phyloP scores from a whole-genome alignment of 1,284 basidiomycete genomes.

The Leccinum pachyderme region DNA sequence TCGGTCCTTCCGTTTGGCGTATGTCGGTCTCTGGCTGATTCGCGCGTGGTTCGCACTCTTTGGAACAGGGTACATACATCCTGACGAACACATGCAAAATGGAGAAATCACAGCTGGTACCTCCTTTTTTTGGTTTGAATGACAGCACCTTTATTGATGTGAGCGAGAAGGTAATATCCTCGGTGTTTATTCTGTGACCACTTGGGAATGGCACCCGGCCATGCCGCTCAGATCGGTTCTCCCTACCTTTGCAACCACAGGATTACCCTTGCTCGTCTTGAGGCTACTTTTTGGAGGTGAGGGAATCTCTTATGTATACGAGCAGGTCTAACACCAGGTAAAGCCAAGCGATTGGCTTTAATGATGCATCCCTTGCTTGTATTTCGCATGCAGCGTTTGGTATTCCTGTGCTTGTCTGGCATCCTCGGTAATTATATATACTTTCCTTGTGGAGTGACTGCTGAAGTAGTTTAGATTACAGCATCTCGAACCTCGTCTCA shows the following conservation, averaged over 20 bases:
- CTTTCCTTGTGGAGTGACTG: neutral
- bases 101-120: constrained; percentile 41
- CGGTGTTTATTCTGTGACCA: constrained; percentile 27
- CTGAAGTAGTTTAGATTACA: constrained; percentile 31
- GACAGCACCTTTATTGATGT: constrained; percentile 9
- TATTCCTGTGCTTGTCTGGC: constrained; percentile 34
- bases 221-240: constrained; percentile 39
- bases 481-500: constrained; percentile 27
- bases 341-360: constrained; percentile 11
- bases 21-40: constrained; percentile 28
- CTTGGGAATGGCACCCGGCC: constrained; percentile 40
- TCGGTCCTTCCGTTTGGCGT: constrained; percentile 17
- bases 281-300: constrained; percentile 26
- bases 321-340: constrained; percentile 9
- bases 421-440: constrained; percentile 31
- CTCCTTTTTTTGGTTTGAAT: constrained; percentile 2
- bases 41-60: constrained; percentile 35
- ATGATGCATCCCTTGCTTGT: constrained; percentile 22
- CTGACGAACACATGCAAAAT: constrained; percentile 44
- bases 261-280: constrained; percentile 29
- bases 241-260: constrained; percentile 36
- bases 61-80: constrained; percentile 41
- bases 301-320: constrained; percentile 10
- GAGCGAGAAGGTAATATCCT: constrained; percentile 29
- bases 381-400: constrained; percentile 33